Evolutionary conservation across 768 basidiomycete genomes (phyloP).

Genomic region (Suillus cothurnatus): DNA sequence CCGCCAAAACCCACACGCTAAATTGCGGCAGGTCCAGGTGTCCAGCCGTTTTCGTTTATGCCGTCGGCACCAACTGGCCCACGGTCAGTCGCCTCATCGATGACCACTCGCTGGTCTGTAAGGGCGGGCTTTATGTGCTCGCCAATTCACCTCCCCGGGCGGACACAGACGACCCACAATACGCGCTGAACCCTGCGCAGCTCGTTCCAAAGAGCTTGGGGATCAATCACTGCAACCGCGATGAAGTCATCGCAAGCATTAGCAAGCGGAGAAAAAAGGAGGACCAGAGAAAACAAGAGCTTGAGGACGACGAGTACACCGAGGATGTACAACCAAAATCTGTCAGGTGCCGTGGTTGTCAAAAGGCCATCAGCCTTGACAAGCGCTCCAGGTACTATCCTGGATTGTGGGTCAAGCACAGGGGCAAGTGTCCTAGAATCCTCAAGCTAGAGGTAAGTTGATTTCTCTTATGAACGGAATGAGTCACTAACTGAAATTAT

Average conservation of each 20-base stretch:
- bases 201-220: neutral
- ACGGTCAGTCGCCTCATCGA: neutral
- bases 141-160: neutral
- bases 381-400: conserved; percentile 37
- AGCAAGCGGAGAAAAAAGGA: conserved; percentile 31
- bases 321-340: conserved; percentile 18
- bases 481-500: neutral
- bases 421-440: conserved; percentile 8
- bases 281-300: conserved; percentile 26
- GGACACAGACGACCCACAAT: neutral
- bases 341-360: conserved; percentile 31
- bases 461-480: neutral
- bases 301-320: conserved; percentile 33
- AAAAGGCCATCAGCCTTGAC: conserved; percentile 34
- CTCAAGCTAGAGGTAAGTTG: neutral
- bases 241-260: conserved; percentile 12
- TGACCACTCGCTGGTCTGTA: neutral
- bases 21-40: conserved; percentile 19
- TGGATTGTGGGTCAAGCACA: conserved; percentile 38
- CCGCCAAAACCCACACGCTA: neutral
- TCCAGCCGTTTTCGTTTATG: conserved; percentile 26
- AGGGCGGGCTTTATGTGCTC: neutral
- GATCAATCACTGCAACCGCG: neutral
- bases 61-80: conserved; percentile 10
- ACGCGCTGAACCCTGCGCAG: neutral